Evolutionary conservation across 2,329 filamentous ascomycete species (phyloP), one percentile per base, ranked within the genome.

Genomic region (Aspergillus oerlinghausenensis): DNA sequence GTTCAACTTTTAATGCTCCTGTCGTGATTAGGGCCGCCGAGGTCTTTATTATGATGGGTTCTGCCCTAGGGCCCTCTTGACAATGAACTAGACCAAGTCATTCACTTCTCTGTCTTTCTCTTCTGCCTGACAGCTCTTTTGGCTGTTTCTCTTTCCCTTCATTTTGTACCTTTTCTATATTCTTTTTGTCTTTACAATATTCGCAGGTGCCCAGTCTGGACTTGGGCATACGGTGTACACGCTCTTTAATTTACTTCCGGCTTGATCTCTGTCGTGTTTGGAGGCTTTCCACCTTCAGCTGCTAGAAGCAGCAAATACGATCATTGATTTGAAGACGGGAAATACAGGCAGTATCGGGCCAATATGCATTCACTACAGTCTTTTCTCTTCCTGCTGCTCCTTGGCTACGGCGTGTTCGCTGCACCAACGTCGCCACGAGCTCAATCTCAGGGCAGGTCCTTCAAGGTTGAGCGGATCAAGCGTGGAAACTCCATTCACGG

Each of bases 401-500:
- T 78, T 55, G 64, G 70, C 48, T 67, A 66, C 26, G 59, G 67
- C 19, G 70, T 63, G 52, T 62, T 76, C 29, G 67, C 73, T 29
- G 67, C 65, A 11, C 75, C 76, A 9, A 67, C 70, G 26, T 57
- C 59, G 29, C 42, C 56, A 40, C 56, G 28, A 8, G 53, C 60
- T 29, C 61, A 63, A 29, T 62, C 57, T 17, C 65, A 70, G 61
- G 67, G 70, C 61, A 68, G 71, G 55, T 84, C 84, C 7, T 89
- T 88, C 75, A 83, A 81, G 68, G 80, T 89, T 35, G 79, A 83
- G 51, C 79, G 86, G 38, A 74, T 82, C 49, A 72, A 77, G 52
- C 86, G 85, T 63, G 75, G 75, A n/a, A 76, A 77, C 55, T 76
- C 78, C 23, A 73, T 79, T 21, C 80, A 88, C 75, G 86, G 87